Evolutionary conservation across 371 early-diverging fungal species (phyloP).

Genomic region (Mucor mucedo): DNA sequence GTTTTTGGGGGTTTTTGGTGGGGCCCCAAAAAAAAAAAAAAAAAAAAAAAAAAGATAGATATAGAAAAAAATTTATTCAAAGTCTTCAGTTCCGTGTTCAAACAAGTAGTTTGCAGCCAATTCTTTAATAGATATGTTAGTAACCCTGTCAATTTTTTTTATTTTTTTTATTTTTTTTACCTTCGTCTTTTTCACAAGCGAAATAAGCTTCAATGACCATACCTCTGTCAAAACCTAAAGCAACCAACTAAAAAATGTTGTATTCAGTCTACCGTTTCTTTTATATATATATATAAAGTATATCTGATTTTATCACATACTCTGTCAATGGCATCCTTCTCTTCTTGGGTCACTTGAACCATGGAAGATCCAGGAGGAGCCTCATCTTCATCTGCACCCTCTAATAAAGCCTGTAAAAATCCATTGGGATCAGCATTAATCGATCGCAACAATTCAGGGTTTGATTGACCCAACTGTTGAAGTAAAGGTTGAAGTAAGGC

Average conservation of each 20-base stretch:
- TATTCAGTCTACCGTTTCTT: no score
- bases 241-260: constrained; percentile 65
- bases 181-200: constrained; percentile 97
- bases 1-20: not conserved
- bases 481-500: constrained; percentile 86
- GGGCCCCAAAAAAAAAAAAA: constrained; percentile 3
- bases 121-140: constrained; percentile 46
- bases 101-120: constrained; percentile 96
- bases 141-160: not conserved
- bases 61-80: constrained; percentile 14
- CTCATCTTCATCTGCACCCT: constrained; percentile 63
- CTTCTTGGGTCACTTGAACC: constrained; percentile 88
- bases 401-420: constrained; percentile 81
- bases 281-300: not conserved
- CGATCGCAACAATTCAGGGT: constrained; percentile 85
- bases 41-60: not conserved
- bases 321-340: constrained; percentile 90
- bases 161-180: constrained; percentile 26
- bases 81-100: constrained; percentile 69
- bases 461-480: constrained; percentile 79
- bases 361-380: constrained; percentile 57
- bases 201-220: constrained; percentile 91
- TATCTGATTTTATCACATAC: constrained; percentile 46
- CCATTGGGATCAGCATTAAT: constrained; percentile 81
- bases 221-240: constrained; percentile 87